phyloP scores from a whole-genome alignment of 495 filamentous ascomycete genomes.

The Lichenothelia convexa region DNA sequence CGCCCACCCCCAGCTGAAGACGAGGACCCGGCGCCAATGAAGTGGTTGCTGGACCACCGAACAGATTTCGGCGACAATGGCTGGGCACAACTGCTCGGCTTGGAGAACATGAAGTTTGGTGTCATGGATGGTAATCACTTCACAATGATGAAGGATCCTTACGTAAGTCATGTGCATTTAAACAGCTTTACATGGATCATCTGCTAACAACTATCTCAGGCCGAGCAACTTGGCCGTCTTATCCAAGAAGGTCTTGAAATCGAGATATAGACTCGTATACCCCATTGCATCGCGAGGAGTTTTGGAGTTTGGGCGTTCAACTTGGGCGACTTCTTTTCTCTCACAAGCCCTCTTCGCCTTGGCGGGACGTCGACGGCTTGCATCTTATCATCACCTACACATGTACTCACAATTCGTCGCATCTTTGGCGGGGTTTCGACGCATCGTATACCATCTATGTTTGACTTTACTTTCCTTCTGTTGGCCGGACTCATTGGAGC shows the following conservation, averaged over 20 bases:
- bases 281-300: too few species aligned
- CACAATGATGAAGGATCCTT: conserved; percentile 47
- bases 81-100: conserved; percentile 59
- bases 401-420: too few species aligned
- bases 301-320: too few species aligned
- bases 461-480: too few species aligned
- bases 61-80: conserved; percentile 60
- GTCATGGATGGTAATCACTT: conserved; percentile 56
- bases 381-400: too few species aligned
- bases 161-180: conserved; percentile 22
- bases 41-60: conserved; percentile 61
- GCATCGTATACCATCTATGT: too few species aligned
- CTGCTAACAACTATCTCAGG: conserved; percentile 12
- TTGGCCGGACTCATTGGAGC: too few species aligned
- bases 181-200: neutral
- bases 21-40: conserved; percentile 53
- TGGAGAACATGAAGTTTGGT: conserved; percentile 38
- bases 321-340: too few species aligned
- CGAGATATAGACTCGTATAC: conserved; percentile 5
- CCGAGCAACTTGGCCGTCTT: conserved; percentile 16
- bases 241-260: conserved; percentile 9
- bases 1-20: conserved; percentile 23
- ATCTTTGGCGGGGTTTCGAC: too few species aligned
- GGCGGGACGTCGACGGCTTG: too few species aligned
- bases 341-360: too few species aligned